Evolutionary conservation across 768 basidiomycete species (phyloP), one percentile per base, ranked within the genome.

Genomic region (Heimioporus sp.): DNA sequence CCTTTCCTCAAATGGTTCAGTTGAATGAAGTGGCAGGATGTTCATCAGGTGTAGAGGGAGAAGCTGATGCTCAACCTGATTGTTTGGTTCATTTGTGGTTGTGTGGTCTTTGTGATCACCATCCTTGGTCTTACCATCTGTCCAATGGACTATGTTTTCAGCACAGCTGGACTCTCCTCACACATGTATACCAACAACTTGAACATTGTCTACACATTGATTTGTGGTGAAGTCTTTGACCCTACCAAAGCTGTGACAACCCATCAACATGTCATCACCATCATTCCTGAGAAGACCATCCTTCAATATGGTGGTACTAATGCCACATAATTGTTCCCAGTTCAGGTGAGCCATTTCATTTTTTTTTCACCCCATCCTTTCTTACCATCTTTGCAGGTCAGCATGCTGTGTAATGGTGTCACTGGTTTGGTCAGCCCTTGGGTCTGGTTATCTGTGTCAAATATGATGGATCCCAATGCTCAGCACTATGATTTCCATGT

Each of bases 401-500:
- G 82, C 67, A 93, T 96, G 2, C 78, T 99, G 11, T 99, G 97
- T 68, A 88, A 91, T 49, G 97, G 95, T 35, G 73, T 90, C 36
- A 77, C 76, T 19, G 94, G 93, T 24, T 74, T 76, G 0, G 83
- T 99, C 62, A 91, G 83, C 51, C 92, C 90, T 0, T 99, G 87
- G 68, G 83, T 99, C 19, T 77, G 79, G 2, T 76, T 96, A 55
- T 81, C 84, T 60, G 80, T 89, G 7, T 75, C 76, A 57, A 99
- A 98, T 72, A 80, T 80, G 64, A 82, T 86, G 19, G 86, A 90
- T 55, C 63, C 72, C 16, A 89, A 94, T 61, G 76, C 87, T 1
- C 76, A 83, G 61, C 98, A 98, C 67, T 96, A 98, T 67, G 96
- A 99, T 66, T 99, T 99, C 82, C 89, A 96, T 16, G 86, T 85